Evolutionary conservation across 164 flowering plant species (phyloP).

Genomic region (Stephania japonica): DNA sequence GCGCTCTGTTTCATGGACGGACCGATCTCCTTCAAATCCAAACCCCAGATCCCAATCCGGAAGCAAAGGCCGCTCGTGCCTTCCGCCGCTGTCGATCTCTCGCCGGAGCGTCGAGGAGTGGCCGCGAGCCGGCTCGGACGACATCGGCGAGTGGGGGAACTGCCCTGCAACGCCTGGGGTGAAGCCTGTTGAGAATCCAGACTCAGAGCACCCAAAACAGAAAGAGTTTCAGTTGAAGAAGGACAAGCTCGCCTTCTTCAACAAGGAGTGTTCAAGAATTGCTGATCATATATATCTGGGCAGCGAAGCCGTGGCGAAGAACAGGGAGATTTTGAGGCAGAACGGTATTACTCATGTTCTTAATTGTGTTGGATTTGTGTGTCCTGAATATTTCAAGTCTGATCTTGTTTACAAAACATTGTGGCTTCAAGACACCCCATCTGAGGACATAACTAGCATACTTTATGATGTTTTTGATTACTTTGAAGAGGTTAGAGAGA

Average conservation of each 20-base stretch:
- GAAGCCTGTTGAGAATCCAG: constrained; percentile 7
- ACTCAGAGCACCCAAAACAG: too few relatives aligned
- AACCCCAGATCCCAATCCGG: constrained; percentile 30
- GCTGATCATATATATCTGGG: constrained; percentile 73
- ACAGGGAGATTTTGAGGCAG: constrained; percentile 48
- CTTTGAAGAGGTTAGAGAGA: constrained; percentile 77
- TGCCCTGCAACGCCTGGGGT: constrained; percentile 48
- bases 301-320: constrained; percentile 71
- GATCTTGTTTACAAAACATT: constrained; percentile 85
- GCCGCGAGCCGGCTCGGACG: constrained; percentile 76
- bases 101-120: constrained; percentile 51
- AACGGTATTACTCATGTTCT: constrained; percentile 82
- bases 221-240: constrained; percentile 49
- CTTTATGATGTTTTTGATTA: constrained; percentile 88
- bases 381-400: constrained; percentile 76
- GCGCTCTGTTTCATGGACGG: constrained; percentile 73
- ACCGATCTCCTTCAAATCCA: constrained; percentile 45
- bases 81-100: constrained; percentile 58
- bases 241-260: constrained; percentile 76
- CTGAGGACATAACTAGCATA: constrained; percentile 84
- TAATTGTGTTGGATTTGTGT: constrained; percentile 86
- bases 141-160: constrained; percentile 65
- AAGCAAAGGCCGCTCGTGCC: constrained; percentile 34
- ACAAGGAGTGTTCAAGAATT: constrained; percentile 78
- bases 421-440: constrained; percentile 76